Conservation (phyloP, 768 basidiomycete species). For the Pleurotus pulmonarius region DNA sequence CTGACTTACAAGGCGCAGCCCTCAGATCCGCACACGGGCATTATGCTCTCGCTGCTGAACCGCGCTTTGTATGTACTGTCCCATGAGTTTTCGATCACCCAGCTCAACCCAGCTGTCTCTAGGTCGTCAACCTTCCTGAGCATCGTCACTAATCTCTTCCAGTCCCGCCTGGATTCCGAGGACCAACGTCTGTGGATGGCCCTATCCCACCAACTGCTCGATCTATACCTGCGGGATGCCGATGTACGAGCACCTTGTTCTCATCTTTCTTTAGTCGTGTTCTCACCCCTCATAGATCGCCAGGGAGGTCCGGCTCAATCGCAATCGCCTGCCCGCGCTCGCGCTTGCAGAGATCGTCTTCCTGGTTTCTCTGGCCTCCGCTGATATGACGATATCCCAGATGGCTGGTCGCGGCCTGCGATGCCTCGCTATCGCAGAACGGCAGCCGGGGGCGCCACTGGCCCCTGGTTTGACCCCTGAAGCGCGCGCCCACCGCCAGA, state of each 20-base stretch:
- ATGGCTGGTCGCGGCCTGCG: slow-evolving; percentile 68
- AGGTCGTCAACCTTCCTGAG: slow-evolving; percentile 45
- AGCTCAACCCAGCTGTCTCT: background rate
- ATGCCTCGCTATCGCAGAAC: slow-evolving; percentile 63
- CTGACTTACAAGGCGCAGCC: slow-evolving; percentile 39
- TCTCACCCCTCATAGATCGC: slow-evolving; percentile 26
- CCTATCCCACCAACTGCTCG: slow-evolving; percentile 57
- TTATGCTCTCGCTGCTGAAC: slow-evolving; percentile 42
- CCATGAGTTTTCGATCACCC: background rate
- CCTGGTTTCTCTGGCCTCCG: slow-evolving; percentile 67
- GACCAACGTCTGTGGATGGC: slow-evolving; percentile 66
- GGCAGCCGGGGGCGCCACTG: slow-evolving; percentile 53
- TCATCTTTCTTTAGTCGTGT: background rate
- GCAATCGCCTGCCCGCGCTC: slow-evolving; percentile 58
- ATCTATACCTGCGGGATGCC: slow-evolving; percentile 46
- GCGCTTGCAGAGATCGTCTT: slow-evolving; percentile 70
- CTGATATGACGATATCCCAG: slow-evolving; percentile 61
- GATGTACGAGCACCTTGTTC: slow-evolving; percentile 31
- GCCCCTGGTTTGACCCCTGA: slow-evolving; percentile 52
- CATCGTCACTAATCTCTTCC: slow-evolving; percentile 54
- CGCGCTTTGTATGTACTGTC: slow-evolving; percentile 37
- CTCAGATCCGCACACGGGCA: slow-evolving; percentile 29
- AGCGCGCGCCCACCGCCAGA: slow-evolving; percentile 63
- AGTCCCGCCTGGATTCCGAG: slow-evolving; percentile 56
- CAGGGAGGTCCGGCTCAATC: slow-evolving; percentile 45